Base-by-base conservation (phyloP, 1,284 basidiomycete genomes). In the Cutaneotrichosporon arboriforme region DNA sequence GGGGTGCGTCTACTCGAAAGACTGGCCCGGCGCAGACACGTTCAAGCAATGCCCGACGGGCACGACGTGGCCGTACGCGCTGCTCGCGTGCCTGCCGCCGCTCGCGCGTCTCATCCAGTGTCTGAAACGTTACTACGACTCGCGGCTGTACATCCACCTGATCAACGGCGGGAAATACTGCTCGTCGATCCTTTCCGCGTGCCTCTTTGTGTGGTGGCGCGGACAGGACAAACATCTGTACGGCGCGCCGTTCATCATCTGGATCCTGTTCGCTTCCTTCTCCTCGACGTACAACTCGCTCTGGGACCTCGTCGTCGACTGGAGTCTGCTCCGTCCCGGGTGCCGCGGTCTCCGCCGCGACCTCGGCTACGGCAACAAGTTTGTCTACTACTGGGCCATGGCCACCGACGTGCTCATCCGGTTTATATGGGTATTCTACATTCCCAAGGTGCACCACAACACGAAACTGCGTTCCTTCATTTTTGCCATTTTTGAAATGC, bases 121-220 rank as follows among this genome's bases (percentile, higher is more conserved):
- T 70, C 65, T 94, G 39, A 86, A 85, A 64, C 89, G 93, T 77
- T 97, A 85, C 70, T 74, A 74, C 36, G 92, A 96, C 69, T 89
- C 87, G 8, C 76, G 78, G 39, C 75, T 87, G 26, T 65, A 77
- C 23, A 86, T 86, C 0, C 91, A 97, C 78, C 76, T 97, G 31
- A 82, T 96, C 68, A 97, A 97, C 60, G 90, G 87, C 50, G 55
- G 88, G 9, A 91, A 91, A 75, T 92, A 92, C 65, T 77, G 74
- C 4, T 76, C 80, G 39, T 84, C 84, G 0, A 83, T 91, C 15
- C 37, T 85, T 1, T 79, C 79, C 44, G 83, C 82, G 64, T 66
- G 84, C 5, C 79, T 82, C 52, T 91, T 87, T 67, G 86, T 80
- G 58, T 69, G 81, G 42, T 94, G 90, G 90, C 78, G 86, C 60